Percentiles rank a stretch among this genome's conserved stretches.
These are phyloP conservation scores for Penicillium verhagenii DNA, from an alignment of 495 filamentous ascomycete species.

Conservation along the genomic window DNA sequence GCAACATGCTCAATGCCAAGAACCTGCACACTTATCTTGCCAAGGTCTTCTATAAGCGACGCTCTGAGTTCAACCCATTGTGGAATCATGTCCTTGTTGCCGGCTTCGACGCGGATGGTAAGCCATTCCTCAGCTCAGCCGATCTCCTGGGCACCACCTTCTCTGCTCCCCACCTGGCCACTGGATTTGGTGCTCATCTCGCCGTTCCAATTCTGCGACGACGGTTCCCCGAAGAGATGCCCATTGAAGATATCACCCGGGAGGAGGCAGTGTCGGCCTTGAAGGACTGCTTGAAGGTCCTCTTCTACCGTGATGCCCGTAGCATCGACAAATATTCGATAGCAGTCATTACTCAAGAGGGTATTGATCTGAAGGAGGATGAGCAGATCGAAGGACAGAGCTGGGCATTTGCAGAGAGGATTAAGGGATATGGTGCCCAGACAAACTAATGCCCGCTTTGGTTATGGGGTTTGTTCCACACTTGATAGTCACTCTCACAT, in stretches of 20 bases:
- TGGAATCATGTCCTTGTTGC: conserved; percentile 95
- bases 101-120: conserved; percentile 73
- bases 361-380: conserved; percentile 75
- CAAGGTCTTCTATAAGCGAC: conserved; percentile 92
- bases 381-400: conserved; percentile 80
- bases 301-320: conserved; percentile 95
- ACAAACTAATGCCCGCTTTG: conserved; percentile 39
- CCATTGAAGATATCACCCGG: conserved; percentile 64
- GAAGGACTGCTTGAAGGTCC: conserved; percentile 93
- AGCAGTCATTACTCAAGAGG: conserved; percentile 79
- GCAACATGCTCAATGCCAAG: conserved; percentile 71
- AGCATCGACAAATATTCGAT: conserved; percentile 89
- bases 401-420: conserved; percentile 93
- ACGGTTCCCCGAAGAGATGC: conserved; percentile 75
- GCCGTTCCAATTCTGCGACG: conserved; percentile 88
- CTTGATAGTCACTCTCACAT: background rate
- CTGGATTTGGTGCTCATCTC: conserved; percentile 89
- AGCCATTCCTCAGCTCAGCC: conserved; percentile 85
- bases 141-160: conserved; percentile 95
- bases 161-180: conserved; percentile 80
- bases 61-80: conserved; percentile 91
- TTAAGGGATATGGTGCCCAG: conserved; percentile 75
- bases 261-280: conserved; percentile 79
- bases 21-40: conserved; percentile 94
- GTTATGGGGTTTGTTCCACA: background rate